Evolutionary conservation across 805 yeast genomes (phyloP), one percentile per base, ranked within the genome.

Genomic region (Starmerella etchellsii): DNA sequence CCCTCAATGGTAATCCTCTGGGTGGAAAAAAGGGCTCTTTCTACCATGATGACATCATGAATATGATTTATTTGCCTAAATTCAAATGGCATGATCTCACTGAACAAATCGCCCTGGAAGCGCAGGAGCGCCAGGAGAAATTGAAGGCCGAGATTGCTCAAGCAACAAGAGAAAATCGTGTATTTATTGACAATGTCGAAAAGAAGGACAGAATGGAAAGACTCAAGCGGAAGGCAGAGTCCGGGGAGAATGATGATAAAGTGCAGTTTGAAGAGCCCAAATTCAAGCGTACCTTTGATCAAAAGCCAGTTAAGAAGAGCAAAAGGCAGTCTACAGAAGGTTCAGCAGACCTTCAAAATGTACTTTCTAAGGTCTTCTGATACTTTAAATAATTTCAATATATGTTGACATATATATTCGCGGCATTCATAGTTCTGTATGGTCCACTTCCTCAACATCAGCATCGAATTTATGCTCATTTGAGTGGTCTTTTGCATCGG

Each of bases 1-100:
- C 96, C 0, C 63, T 91, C 54, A 91, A 91, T 56, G 95, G 94
- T 10, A 82, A 84, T 55, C 81, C 69, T 9, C 63, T 91, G 26
- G 98, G 97, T 22, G 98, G 97, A 30, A 84, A 78, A 55, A 91
- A 91, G 62, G 79, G 91, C 2, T 73, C 78, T 9, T 88, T 81
- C 54, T 91, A 87, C 62, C 80, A 91, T 55, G 98, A 91, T 60
- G 98, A 91, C 64, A 78, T 91, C 21, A 69, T 93, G 66, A 91
- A 85, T 58, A 76, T 88, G 44, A 88, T 82, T 59, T 91, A 91
- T 54, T 66, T 91, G 46, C 77, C 83, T 9, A 85, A 88, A 2
- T 91, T 88, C 70, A 91, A 91, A 57, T 91, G 98, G 98, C 70
- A 79, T 41, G 94, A 91, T 55, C 67, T 91, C 57, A 87, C 96